Evolutionary conservation across 73 alveolate genomes (phyloP).

Genomic region (Paramecium bursaria): DNA sequence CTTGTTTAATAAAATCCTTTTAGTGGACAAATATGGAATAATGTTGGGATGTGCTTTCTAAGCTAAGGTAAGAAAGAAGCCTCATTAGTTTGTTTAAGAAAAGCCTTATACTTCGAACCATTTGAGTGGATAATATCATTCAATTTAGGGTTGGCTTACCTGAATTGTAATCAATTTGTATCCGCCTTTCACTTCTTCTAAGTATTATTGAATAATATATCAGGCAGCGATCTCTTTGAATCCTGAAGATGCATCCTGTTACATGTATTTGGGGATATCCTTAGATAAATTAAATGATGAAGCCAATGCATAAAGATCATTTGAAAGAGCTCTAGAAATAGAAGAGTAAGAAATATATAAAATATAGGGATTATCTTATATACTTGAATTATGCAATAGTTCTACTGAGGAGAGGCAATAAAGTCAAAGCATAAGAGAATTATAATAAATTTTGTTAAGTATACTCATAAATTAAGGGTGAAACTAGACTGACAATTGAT

Average conservation of each 20-base stretch:
- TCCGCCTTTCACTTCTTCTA: slow-evolving; percentile 82
- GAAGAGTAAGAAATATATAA: slow-evolving; percentile 72
- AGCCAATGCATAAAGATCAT: slow-evolving; percentile 78
- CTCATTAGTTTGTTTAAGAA: slow-evolving; percentile 78
- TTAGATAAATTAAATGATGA: slow-evolving; percentile 79
- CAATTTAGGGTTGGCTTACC: slow-evolving; percentile 81
- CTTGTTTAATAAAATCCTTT: slow-evolving; percentile 75
- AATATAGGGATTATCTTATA: slow-evolving; percentile 43
- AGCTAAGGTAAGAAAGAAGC: slow-evolving; percentile 74
- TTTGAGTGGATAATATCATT: slow-evolving; percentile 82
- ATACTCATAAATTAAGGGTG: too few species aligned
- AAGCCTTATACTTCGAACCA: slow-evolving; percentile 84
- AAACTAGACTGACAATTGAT: too few species aligned
- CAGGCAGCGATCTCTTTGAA: slow-evolving; percentile 79
- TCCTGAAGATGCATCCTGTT: slow-evolving; percentile 72
- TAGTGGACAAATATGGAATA: slow-evolving; percentile 82
- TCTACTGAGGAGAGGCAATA: too few species aligned
- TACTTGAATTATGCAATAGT: slow-evolving; percentile 61
- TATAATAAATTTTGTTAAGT: too few species aligned
- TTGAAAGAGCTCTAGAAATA: slow-evolving; percentile 75
- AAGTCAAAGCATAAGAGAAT: too few species aligned
- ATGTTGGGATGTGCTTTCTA: slow-evolving; percentile 80
- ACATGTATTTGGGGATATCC: slow-evolving; percentile 78
- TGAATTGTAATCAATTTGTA: slow-evolving; percentile 73
- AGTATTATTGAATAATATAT: too few species aligned